These are phyloP conservation scores for Funneliformis caledonium DNA, from an alignment of 371 early-diverging fungal species.

Conservation along the genomic window DNA sequence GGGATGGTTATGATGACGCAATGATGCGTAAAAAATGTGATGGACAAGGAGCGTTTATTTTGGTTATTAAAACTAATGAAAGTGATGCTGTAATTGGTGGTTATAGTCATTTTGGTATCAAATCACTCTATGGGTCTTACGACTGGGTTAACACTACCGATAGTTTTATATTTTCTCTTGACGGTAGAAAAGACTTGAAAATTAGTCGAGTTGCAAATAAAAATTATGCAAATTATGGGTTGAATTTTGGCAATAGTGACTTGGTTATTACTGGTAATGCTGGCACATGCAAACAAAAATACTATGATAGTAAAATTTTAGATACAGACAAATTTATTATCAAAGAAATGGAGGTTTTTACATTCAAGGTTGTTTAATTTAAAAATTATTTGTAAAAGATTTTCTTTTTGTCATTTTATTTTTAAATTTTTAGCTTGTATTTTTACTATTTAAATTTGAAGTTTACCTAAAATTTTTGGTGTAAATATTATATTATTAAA, in stretches of 20 bases:
- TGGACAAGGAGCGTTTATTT: not conserved
- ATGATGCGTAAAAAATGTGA: not conserved
- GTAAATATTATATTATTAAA: no score
- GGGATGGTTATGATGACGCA: not conserved
- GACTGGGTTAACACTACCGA: not conserved
- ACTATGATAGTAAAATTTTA: not conserved
- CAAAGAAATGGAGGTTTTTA: constrained; percentile 7
- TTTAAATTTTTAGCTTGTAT: no score
- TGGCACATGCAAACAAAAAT: not conserved
- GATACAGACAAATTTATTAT: not conserved
- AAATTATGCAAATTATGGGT: not conserved
- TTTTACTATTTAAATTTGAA: no score
- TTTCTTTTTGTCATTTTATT: no score
- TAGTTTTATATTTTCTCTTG: constrained; percentile 17
- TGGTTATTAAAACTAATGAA: constrained; percentile 2
- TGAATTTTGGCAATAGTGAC: constrained; percentile 17
- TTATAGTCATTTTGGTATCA: constrained; percentile 30
- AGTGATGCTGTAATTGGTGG: constrained; percentile 16
- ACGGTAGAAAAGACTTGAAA: not conserved
- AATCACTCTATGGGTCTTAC: not conserved
- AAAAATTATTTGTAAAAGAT: no score
- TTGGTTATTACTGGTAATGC: not conserved
- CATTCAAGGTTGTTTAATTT: not conserved
- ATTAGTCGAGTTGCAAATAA: not conserved
- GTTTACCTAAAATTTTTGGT: no score